Percentiles rank a stretch among this genome's conserved stretches.
Evolutionary conservation across 148 eudicot species (phyloP).

Genomic region (Chenopodium suecicum): DNA sequence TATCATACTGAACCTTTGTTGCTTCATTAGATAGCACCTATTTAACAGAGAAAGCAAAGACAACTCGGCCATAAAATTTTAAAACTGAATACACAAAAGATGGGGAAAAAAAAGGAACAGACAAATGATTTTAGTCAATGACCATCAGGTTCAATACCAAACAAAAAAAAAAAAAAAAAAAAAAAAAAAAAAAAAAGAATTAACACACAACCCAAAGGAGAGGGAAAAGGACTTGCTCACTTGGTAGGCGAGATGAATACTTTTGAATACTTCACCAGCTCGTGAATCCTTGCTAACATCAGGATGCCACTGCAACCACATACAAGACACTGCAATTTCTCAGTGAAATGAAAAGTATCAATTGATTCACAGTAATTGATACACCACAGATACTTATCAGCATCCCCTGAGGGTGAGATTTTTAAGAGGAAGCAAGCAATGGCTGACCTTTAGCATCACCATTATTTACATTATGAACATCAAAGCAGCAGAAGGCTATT

Average conservation of each 20-base stretch:
- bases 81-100: not conserved
- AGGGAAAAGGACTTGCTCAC: conserved; percentile 40
- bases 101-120: not conserved
- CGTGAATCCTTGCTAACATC: conserved; percentile 82
- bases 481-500: not conserved
- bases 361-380: not conserved
- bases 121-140: not conserved
- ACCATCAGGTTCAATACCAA: not conserved
- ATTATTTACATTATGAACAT: not conserved
- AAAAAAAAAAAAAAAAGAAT: not conserved
- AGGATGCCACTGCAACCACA: conserved; percentile 75
- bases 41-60: conserved; percentile 14
- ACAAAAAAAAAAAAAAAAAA: not conserved
- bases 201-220: conserved; percentile 13
- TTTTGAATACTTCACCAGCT: conserved; percentile 71
- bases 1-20: conserved; percentile 59
- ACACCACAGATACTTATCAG: not conserved
- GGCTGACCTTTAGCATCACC: not conserved
- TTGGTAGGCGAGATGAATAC: conserved; percentile 77
- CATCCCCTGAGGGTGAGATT: not conserved
- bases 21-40: conserved; percentile 67
- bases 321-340: not conserved
- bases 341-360: not conserved
- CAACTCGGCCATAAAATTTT: not conserved
- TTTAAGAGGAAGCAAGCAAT: not conserved